Evolutionary conservation across 306 rosid genomes (phyloP), one percentile per base, ranked within the genome.

Genomic region (Glycine tomentella): DNA sequence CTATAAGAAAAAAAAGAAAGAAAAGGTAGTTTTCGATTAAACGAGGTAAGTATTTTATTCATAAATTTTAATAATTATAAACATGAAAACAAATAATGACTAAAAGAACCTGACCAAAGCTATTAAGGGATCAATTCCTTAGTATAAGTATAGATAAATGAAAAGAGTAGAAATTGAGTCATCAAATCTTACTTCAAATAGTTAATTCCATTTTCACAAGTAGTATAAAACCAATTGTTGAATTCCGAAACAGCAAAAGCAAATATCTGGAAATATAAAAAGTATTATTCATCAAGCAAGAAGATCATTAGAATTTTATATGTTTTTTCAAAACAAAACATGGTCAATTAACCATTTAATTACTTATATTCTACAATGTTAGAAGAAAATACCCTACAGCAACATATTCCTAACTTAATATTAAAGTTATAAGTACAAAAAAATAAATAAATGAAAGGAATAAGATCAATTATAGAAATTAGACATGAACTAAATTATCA

Each of bases 121-220:
- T 3, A 62, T 44, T 6, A 10, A 40, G 13, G 5, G 12, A 7
- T 2, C 6, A 65, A 20, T 20, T 20, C 25, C 12, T 38, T 38
- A 11, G 8, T 38, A 20, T 0, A 2, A 40, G 9, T 38, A 38
- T 38, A n/a, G 0, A 8, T 61, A 42, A 79, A 46, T 44, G 14
- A 62, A 17, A 11, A 9, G 33, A 25, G 17, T 62, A 14, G 58
- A 53, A 78, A 75, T 20, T 8, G 56, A 46, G 15, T 59, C 53
- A 64, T 48, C 52, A 61, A 55, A 70, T 84, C 95, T 90, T 83
- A 91, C 97, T 78, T 86, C 56, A 90, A 59, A 88, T 90, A 84
- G 59, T 70, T 78, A 53, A 17, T 71, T 52, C 91, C 95, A 80
- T 87, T 90, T 25, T 88, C 92, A 15, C 87, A 86, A 46, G 90